phyloP scores from a whole-genome alignment of 1,139 yeast genomes.

The Hansenula sp. region DNA sequence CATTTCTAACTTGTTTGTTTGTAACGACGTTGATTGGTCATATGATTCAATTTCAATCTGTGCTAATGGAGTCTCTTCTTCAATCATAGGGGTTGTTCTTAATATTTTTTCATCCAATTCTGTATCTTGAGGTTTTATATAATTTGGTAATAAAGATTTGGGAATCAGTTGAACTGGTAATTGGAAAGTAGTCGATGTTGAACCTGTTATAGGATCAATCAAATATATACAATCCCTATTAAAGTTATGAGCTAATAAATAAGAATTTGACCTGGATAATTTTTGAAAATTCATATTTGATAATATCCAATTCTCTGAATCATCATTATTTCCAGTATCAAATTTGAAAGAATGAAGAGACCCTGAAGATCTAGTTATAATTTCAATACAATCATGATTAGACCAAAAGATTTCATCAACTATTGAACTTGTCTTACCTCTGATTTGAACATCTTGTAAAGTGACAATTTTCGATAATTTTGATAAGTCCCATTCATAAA shows the following conservation, averaged over 20 bases:
- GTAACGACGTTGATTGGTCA: not conserved
- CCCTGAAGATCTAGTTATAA: constrained; percentile 53
- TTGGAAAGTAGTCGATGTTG: constrained; percentile 39
- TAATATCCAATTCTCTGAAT: constrained; percentile 28
- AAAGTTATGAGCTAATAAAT: too few species aligned
- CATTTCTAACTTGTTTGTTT: not conserved
- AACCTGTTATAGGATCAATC: constrained; percentile 43
- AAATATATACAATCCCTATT: constrained; percentile 24
- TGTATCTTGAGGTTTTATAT: constrained; percentile 15
- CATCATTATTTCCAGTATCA: constrained; percentile 13
- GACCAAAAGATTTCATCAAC: constrained; percentile 52
- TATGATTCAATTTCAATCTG: constrained; percentile 68
- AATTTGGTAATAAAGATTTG: constrained; percentile 19
- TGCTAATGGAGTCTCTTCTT: constrained; percentile 38
- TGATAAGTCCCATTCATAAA: constrained; percentile 64
- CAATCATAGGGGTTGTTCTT: not conserved
- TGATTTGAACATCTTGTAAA: constrained; percentile 52
- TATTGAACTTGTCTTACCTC: constrained; percentile 64
- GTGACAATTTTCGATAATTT: constrained; percentile 48
- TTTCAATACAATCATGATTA: constrained; percentile 43
- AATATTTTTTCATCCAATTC: constrained; percentile 1
- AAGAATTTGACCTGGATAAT: constrained; percentile 12
- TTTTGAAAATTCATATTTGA: constrained; percentile 25
- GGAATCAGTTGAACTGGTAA: constrained; percentile 33
- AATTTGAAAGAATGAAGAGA: constrained; percentile 59